Base-by-base conservation (phyloP, 495 filamentous ascomycete species). In the Hypoxylon cercidicola region DNA sequence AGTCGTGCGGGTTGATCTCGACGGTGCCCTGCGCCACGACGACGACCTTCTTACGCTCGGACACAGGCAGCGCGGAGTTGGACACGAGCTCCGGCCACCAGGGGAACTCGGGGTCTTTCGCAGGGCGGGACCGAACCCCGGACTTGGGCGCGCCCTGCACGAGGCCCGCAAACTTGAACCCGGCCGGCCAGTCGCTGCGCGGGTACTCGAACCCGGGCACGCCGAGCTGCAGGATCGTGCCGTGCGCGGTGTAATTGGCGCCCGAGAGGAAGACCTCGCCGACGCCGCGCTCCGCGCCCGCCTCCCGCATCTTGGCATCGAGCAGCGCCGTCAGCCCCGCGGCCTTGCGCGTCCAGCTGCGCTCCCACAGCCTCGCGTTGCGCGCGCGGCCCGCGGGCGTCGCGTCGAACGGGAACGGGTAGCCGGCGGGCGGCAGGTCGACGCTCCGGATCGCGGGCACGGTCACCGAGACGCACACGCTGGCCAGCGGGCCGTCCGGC, bases 11-110 rank as follows among this genome's bases (percentile, higher is more conserved):
- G 37, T 72, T 54, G 21, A 55, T 70, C 47, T 70, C 69, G 12
- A 73, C 62, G 21, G 77, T 80, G 21, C 77, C 77, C 52, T 80
- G 77, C 0, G 69, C 66, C 8, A 79, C 74, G 34, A 80, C 68
- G 15, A 79, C 49, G n/a, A 79, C 48, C 19, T 73, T 75, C 45
- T 74, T 8, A 13, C 50, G 62, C 15, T 46, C 28, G 18, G 34
- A 7, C 21, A 40, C 16, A 5, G 30, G 13, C 2, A 52, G 25
- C 0, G 55, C 12, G 10, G 46, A 60, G 43, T 60, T 66, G 12
- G 67, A 37, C 5, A 68, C 44, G 23, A 74, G 25, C 11, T 66
- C 60, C 11, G 41, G 28, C 74, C 74, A 76, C 64, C 59, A 60
- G 8, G 63, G 59, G 16, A 72, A 63, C 5, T 20, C 7, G 7